These are phyloP conservation scores for Eucalyptus lansdowneana DNA, from an alignment of 345 rosid species.

Conservation along the genomic window DNA sequence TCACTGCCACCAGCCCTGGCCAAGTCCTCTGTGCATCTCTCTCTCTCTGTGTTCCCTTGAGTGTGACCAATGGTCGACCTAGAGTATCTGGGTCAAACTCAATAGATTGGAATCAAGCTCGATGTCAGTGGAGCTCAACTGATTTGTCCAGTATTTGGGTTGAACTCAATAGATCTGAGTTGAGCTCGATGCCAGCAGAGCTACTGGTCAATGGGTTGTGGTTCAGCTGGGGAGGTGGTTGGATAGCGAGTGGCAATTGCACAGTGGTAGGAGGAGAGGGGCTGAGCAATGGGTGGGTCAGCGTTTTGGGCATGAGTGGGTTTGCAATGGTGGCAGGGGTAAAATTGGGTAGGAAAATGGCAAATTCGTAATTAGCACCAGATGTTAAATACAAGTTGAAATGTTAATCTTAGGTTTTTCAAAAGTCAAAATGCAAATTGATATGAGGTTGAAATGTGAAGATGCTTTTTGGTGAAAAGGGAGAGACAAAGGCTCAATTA, in stretches of 20 bases:
- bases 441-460: background rate
- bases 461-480: background rate
- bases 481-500: background rate
- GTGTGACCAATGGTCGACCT: background rate
- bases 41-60: background rate
- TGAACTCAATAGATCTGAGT: background rate
- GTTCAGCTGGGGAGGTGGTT: background rate
- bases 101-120: background rate
- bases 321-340: background rate
- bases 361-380: background rate
- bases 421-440: background rate
- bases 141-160: background rate
- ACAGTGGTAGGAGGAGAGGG: background rate
- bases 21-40: background rate
- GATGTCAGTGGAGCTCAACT: background rate
- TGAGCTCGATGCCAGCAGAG: background rate
- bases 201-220: background rate
- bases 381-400: background rate
- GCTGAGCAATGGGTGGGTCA: background rate
- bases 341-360: background rate
- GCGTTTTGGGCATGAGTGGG: background rate
- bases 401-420: background rate
- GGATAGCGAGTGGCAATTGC: background rate
- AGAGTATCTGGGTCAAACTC: background rate
- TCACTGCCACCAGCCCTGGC: background rate